phyloP scores from a whole-genome alignment of 2,329 filamentous ascomycete species.

The Leptodontidium sp. region DNA sequence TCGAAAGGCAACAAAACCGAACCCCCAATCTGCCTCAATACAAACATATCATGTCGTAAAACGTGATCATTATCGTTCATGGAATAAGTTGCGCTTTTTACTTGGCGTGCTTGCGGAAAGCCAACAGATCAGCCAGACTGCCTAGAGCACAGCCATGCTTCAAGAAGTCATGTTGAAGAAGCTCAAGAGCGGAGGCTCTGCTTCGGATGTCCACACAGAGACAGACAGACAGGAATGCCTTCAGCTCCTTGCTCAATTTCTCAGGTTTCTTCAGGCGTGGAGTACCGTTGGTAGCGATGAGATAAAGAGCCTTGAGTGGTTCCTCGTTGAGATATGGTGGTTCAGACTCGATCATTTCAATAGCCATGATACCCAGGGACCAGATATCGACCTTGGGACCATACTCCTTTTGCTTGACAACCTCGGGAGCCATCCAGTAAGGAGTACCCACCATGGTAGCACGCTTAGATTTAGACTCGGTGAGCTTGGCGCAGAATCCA shows the following conservation, averaged over 20 bases:
- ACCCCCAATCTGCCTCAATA: constrained; percentile 19
- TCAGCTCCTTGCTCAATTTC: constrained; percentile 96
- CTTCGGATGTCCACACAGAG: constrained; percentile 96
- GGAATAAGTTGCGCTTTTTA: constrained; percentile 47
- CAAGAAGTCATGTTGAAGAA: constrained; percentile 92
- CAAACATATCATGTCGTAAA: constrained; percentile 28
- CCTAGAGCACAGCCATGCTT: constrained; percentile 86
- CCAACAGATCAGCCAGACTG: constrained; percentile 85
- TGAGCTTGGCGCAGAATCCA: constrained; percentile 98
- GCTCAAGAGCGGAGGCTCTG: constrained; percentile 88
- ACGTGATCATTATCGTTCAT: constrained; percentile 26
- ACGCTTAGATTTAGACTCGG: constrained; percentile 94
- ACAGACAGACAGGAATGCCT: constrained; percentile 95
- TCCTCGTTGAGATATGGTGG: constrained; percentile 98
- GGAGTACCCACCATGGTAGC: constrained; percentile 99
- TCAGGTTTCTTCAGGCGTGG: constrained; percentile 97
- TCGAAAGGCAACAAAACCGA: constrained; percentile 31
- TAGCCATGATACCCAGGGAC: constrained; percentile 99
- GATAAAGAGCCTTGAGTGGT: constrained; percentile 93
- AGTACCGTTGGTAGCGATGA: constrained; percentile 98
- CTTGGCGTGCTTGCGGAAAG: constrained; percentile 81
- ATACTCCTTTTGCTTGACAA: constrained; percentile 99
- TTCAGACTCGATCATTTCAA: constrained; percentile 99
- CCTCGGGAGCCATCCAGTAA: constrained; percentile 99
- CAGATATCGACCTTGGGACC: constrained; percentile 98